These are phyloP conservation scores for Nadsonia starkeyi-henricii DNA, from an alignment of 1,139 yeast genomes.

Conservation along the genomic window DNA sequence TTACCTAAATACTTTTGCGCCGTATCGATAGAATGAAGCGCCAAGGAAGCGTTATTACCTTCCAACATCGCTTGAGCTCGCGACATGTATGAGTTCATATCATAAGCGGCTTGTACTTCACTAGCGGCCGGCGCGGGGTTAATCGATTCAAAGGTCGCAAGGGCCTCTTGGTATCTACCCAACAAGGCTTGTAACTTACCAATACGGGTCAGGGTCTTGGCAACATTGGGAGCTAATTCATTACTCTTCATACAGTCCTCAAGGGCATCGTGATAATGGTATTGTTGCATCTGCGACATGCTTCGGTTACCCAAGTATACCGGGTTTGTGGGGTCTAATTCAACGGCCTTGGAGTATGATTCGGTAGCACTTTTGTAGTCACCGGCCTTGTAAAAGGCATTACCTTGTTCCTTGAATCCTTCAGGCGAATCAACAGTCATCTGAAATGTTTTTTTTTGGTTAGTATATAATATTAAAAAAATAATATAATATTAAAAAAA, in stretches of 20 bases:
- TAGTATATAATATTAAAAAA: too few species aligned
- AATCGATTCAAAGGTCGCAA: conserved; percentile 14
- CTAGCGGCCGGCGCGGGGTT: conserved; percentile 16
- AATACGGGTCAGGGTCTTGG: conserved; percentile 24
- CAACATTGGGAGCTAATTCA: conserved; percentile 20
- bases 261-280: conserved; percentile 43
- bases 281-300: conserved; percentile 53
- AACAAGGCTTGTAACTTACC: conserved; percentile 24
- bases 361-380: conserved; percentile 24
- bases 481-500: too few species aligned
- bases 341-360: conserved; percentile 25
- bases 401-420: conserved; percentile 25
- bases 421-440: conserved; percentile 14
- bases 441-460: too few species aligned
- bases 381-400: conserved; percentile 25
- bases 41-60: conserved; percentile 16
- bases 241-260: conserved; percentile 30
- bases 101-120: conserved; percentile 23
- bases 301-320: conserved; percentile 65
- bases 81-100: conserved; percentile 22
- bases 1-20: conserved; percentile 26
- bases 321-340: conserved; percentile 24
- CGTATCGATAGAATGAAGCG: conserved; percentile 24
- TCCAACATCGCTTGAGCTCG: conserved; percentile 20
- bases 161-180: conserved; percentile 25